A percentile compares a stretch with the other conserved stretches of the same genome.
Conservation (phyloP, 768 basidiomycete genomes). For the Mycena amicta region DNA sequence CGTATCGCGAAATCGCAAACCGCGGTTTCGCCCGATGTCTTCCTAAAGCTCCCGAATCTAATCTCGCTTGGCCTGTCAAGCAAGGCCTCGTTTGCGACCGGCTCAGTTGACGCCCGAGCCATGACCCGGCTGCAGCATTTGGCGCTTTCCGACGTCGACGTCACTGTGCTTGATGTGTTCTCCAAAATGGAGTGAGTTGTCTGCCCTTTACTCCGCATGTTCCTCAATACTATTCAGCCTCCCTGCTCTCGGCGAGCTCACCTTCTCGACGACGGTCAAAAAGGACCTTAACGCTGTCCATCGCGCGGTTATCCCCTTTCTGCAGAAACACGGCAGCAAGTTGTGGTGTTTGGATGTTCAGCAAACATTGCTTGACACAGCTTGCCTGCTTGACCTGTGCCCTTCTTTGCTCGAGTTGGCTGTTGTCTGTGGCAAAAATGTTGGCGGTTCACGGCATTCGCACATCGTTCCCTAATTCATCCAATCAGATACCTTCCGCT, state of each 20-base stretch:
- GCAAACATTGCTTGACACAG: background rate
- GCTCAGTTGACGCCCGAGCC: background rate
- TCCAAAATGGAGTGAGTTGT: background rate
- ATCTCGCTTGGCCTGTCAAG: conserved; percentile 2
- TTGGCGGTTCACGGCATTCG: background rate
- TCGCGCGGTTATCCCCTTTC: background rate
- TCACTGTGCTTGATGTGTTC: background rate
- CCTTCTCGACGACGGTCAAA: background rate
- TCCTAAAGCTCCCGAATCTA: conserved; percentile 2
- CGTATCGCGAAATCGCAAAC: conserved; percentile 3
- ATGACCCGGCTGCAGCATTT: background rate
- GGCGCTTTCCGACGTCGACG: background rate
- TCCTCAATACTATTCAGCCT: background rate
- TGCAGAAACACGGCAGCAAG: conserved; percentile 14
- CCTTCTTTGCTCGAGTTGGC: conserved; percentile 5
- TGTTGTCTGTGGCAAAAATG: conserved; percentile 3
- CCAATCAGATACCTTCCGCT: conserved; percentile 1
- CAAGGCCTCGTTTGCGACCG: background rate
- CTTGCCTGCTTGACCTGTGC: conserved; percentile 8
- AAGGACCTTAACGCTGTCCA: background rate
- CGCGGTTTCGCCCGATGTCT: background rate
- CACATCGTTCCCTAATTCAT: background rate
- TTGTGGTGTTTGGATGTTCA: background rate
- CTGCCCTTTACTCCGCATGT: background rate
- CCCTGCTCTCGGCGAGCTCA: background rate